Conservation (phyloP, 2,329 filamentous ascomycete species). For the Colletotrichum sp. region DNA sequence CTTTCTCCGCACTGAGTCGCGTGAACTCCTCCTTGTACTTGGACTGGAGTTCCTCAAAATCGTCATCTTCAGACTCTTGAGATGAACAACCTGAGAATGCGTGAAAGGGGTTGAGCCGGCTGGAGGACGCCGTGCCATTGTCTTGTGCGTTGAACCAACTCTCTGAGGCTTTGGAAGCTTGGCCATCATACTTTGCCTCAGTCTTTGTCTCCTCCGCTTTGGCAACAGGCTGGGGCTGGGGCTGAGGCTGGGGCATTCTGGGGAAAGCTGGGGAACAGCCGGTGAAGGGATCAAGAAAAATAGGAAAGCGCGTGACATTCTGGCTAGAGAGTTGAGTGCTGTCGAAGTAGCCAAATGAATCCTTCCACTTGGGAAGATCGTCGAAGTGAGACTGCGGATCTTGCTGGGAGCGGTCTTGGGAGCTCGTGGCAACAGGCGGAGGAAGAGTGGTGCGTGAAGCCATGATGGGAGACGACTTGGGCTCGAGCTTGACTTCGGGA, state of each 20-base stretch:
- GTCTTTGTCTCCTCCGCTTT: not conserved
- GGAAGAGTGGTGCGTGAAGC: not conserved
- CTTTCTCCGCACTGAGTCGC: constrained; percentile 9
- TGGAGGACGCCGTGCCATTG: not conserved
- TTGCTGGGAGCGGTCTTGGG: not conserved
- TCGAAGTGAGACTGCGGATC: constrained; percentile 2
- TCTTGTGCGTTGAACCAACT: not conserved
- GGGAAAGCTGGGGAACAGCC: not conserved
- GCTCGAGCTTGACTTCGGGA: not conserved
- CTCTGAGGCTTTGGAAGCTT: not conserved
- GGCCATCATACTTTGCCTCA: not conserved
- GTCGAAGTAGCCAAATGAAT: not conserved
- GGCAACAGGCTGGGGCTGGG: not conserved
- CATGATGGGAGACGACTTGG: not conserved
- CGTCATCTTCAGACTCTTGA: constrained; percentile 1
- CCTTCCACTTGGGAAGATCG: constrained; percentile 9
- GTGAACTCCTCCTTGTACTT: not conserved
- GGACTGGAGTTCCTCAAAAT: not conserved
- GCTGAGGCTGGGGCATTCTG: not conserved
- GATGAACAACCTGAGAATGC: constrained; percentile 12
- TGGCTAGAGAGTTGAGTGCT: not conserved
- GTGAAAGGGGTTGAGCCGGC: constrained; percentile 15
- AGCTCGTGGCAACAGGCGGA: not conserved
- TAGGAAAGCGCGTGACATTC: not conserved
- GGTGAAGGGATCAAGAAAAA: not conserved